These are phyloP conservation scores for Trametes meyenii DNA, from an alignment of 768 basidiomycete species.

Conservation along the genomic window DNA sequence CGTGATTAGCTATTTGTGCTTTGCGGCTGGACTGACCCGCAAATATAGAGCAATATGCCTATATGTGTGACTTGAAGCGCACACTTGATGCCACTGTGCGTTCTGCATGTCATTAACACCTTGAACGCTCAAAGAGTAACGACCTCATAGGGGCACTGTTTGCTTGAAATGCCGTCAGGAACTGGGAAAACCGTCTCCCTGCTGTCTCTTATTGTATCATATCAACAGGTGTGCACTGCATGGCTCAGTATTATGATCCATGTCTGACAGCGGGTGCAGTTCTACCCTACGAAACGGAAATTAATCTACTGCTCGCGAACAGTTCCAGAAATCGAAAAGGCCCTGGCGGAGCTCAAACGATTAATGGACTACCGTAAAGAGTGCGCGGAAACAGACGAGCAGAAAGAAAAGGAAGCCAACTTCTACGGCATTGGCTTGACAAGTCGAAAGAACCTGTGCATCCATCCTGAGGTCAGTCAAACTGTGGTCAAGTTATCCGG, in stretches of 20 bases:
- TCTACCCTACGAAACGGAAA: slow-evolving; percentile 89
- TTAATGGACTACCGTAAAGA: slow-evolving; percentile 86
- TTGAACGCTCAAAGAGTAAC: not conserved
- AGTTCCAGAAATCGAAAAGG: slow-evolving; percentile 99
- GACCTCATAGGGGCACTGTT: slow-evolving; percentile 84
- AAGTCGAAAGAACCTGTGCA: slow-evolving; percentile 94
- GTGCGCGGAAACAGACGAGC: slow-evolving; percentile 71
- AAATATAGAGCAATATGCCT: slow-evolving; percentile 90
- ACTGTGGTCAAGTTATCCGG: not conserved
- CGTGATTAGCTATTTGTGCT: slow-evolving; percentile 3
- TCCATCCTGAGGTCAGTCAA: slow-evolving; percentile 84
- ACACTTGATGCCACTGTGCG: slow-evolving; percentile 91
- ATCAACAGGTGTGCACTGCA: slow-evolving; percentile 73
- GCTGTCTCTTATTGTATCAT: slow-evolving; percentile 93
- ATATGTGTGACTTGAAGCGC: slow-evolving; percentile 98
- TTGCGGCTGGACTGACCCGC: not conserved
- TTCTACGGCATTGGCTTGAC: slow-evolving; percentile 93
- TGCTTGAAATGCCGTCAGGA: slow-evolving; percentile 99
- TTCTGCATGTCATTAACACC: slow-evolving; percentile 12
- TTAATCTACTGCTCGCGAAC: slow-evolving; percentile 99
- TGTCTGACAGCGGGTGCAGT: slow-evolving; percentile 50
- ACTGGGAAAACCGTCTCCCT: slow-evolving; percentile 99
- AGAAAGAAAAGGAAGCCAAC: slow-evolving; percentile 73
- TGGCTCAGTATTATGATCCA: not conserved
- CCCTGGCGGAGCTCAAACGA: slow-evolving; percentile 90